Percentiles rank a stretch among this genome's conserved stretches.
These are phyloP conservation scores for Saccharomyces hybrid DNA, from an alignment of 1,139 yeast species.

Conservation along the genomic window DNA sequence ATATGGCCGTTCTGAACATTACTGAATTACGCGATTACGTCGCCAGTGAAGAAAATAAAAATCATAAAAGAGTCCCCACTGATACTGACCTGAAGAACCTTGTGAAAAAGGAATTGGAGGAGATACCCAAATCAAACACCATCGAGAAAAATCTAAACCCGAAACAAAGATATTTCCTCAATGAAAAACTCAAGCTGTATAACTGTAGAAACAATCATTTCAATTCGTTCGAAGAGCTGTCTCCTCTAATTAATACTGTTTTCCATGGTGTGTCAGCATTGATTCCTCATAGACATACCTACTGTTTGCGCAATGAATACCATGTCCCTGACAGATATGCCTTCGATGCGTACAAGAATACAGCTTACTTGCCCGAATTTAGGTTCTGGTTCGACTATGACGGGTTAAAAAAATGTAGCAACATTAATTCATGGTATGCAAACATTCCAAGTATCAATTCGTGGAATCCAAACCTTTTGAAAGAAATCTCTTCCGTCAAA, in stretches of 20 bases:
- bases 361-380: slow-evolving; percentile 24
- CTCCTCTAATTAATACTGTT: slow-evolving; percentile 39
- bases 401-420: slow-evolving; percentile 15
- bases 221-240: slow-evolving; percentile 38
- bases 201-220: slow-evolving; percentile 53
- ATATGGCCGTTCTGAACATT: not conserved
- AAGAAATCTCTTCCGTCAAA: not conserved
- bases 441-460: slow-evolving; percentile 7
- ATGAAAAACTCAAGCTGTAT: slow-evolving; percentile 29
- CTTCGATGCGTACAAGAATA: slow-evolving; percentile 23
- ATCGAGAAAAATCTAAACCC: slow-evolving; percentile 15
- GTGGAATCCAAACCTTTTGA: not conserved
- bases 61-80: slow-evolving; percentile 7
- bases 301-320: slow-evolving; percentile 41
- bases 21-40: slow-evolving; percentile 8
- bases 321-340: slow-evolving; percentile 11
- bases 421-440: slow-evolving; percentile 15
- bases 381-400: slow-evolving; percentile 22
- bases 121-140: slow-evolving; percentile 23
- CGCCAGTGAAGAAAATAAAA: not conserved
- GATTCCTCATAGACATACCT: slow-evolving; percentile 38
- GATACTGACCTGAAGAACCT: slow-evolving; percentile 6
- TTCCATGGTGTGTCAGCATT: slow-evolving; percentile 48
- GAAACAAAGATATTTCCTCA: slow-evolving; percentile 21
- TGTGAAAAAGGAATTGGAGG: slow-evolving; percentile 8